A percentile compares a stretch with the other conserved stretches of the same genome.
These are phyloP conservation scores for Penstemon eatonii DNA, from an alignment of 257 asterid genomes.

Conservation along the genomic window DNA sequence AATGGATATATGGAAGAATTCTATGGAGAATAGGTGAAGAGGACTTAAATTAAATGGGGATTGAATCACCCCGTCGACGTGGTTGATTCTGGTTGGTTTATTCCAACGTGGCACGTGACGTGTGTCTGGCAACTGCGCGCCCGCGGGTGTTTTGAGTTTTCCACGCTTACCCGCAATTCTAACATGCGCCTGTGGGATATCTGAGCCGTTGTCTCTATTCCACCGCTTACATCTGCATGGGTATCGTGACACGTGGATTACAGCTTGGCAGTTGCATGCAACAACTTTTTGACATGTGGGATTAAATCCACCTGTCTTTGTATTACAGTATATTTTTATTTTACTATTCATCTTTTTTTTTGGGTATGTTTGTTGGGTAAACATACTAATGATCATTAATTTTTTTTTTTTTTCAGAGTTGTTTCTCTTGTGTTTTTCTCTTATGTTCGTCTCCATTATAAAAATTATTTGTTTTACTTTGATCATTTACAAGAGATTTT, in stretches of 20 bases:
- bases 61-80: slow-evolving; percentile 29
- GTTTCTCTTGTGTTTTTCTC: too few species aligned
- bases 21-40: background rate
- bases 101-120: slow-evolving; percentile 9
- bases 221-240: background rate
- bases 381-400: too few species aligned
- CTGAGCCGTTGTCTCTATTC: slow-evolving; percentile 10
- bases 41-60: background rate
- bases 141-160: slow-evolving; percentile 27
- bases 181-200: slow-evolving; percentile 29
- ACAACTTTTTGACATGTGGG: too few species aligned
- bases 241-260: slow-evolving; percentile 29
- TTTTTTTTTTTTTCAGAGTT: too few species aligned
- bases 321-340: too few species aligned
- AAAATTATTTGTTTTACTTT: too few species aligned
- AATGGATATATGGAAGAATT: background rate
- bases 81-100: slow-evolving; percentile 29
- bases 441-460: too few species aligned
- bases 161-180: slow-evolving; percentile 40
- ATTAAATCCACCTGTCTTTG: too few species aligned
- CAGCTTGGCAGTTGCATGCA: background rate
- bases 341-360: too few species aligned
- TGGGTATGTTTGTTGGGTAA: too few species aligned
- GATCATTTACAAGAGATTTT: too few species aligned
- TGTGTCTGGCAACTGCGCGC: slow-evolving; percentile 40